Percentiles rank a stretch among this genome's conserved stretches.
phyloP scores from a whole-genome alignment of 495 filamentous ascomycete genomes.

The Evansstolkia leycettana region DNA sequence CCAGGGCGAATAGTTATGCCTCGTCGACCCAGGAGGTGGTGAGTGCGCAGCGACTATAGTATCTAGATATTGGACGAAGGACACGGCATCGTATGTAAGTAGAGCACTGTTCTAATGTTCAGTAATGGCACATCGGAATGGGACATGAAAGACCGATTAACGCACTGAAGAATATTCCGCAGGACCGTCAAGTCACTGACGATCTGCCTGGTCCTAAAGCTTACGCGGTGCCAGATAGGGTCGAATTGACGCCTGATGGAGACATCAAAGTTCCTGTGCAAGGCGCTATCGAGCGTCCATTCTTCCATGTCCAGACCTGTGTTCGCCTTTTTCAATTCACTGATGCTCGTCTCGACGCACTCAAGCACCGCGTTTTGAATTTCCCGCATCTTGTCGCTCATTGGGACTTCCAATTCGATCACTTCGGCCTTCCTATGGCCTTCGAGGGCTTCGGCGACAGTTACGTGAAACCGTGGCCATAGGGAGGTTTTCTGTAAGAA shows the following conservation, averaged over 20 bases:
- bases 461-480: constrained; percentile 92
- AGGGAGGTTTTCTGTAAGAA: constrained; percentile 81
- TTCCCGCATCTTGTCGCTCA: constrained; percentile 86
- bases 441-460: constrained; percentile 78
- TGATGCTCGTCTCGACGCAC: constrained; percentile 89
- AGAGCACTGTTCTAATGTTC: constrained; percentile 42
- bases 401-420: constrained; percentile 91
- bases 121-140: constrained; percentile 5
- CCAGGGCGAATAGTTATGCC: constrained; percentile 88
- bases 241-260: constrained; percentile 83
- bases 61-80: constrained; percentile 86
- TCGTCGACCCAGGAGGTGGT: constrained; percentile 76
- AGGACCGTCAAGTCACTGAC: constrained; percentile 79
- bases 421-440: constrained; percentile 90
- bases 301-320: constrained; percentile 89
- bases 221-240: constrained; percentile 94
- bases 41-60: constrained; percentile 85
- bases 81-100: constrained; percentile 79
- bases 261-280: constrained; percentile 86
- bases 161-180: constrained; percentile 70
- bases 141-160: not conserved
- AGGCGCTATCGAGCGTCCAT: constrained; percentile 91
- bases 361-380: constrained; percentile 93
- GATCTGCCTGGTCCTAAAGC: constrained; percentile 88
- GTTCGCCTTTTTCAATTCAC: constrained; percentile 82